Conservation (phyloP, 2,329 filamentous ascomycete genomes). For the Alternaria gansuensis region DNA sequence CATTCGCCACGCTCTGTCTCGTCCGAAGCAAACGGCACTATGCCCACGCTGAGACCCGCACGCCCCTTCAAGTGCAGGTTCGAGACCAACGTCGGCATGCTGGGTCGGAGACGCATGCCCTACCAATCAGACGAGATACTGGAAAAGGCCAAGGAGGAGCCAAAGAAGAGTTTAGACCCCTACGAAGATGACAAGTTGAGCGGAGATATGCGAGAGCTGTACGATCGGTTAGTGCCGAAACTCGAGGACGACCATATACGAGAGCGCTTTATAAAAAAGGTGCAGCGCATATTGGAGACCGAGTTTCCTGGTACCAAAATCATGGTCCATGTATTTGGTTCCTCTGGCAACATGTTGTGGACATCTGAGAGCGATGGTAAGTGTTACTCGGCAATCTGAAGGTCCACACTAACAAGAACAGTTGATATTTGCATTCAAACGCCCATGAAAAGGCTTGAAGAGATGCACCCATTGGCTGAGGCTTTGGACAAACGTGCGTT, state of each 20-base stretch:
- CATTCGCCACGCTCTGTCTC: constrained; percentile 91
- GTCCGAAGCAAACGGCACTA: constrained; percentile 81
- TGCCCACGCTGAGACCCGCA: constrained; percentile 71
- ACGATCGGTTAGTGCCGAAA: constrained; percentile 84
- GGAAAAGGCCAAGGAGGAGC: constrained; percentile 71
- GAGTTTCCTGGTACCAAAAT: constrained; percentile 94
- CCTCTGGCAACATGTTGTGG: constrained; percentile 92
- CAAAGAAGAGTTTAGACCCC: constrained; percentile 63
- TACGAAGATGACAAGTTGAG: constrained; percentile 66
- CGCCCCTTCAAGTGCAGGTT: constrained; percentile 76
- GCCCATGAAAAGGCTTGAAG: constrained; percentile 83
- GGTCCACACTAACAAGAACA: constrained; percentile 54
- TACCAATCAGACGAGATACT: constrained; percentile 90
- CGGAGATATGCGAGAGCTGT: constrained; percentile 84
- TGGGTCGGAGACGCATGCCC: constrained; percentile 85
- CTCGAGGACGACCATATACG: constrained; percentile 79
- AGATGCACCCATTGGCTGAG: constrained; percentile 88
- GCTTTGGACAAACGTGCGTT: constrained; percentile 82
- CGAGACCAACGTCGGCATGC: constrained; percentile 79
- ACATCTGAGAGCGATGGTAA: constrained; percentile 95
- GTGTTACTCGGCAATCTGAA: constrained; percentile 35
- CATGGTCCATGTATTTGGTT: constrained; percentile 94
- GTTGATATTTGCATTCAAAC: constrained; percentile 99
- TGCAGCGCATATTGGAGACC: constrained; percentile 86
- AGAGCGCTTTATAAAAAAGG: constrained; percentile 79